These are phyloP conservation scores for Coemansia sp. DNA, from an alignment of 192 early-diverging fungal genomes.

Conservation along the genomic window DNA sequence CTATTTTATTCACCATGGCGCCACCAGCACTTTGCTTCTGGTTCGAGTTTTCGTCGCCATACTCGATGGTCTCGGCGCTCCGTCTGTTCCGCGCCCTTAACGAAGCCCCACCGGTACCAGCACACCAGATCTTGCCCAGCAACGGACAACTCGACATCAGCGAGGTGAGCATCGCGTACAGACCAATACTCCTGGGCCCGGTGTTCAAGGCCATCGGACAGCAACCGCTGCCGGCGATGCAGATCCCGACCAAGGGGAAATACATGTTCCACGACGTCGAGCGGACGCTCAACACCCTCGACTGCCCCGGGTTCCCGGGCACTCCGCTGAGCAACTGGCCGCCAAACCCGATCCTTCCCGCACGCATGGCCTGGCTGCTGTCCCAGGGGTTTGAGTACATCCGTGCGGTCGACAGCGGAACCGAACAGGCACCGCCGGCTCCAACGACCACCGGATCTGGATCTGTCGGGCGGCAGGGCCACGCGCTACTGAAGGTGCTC, in stretches of 20 bases:
- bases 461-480: background rate
- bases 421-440: background rate
- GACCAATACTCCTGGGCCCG: constrained; percentile 32
- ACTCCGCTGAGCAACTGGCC: constrained; percentile 23
- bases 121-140: constrained; percentile 3
- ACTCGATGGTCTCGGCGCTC: constrained; percentile 51
- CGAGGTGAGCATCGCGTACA: constrained; percentile 20
- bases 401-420: constrained; percentile 8
- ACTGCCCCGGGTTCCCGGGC: constrained; percentile 26
- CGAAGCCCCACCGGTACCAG: background rate
- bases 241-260: constrained; percentile 28
- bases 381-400: constrained; percentile 29
- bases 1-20: background rate
- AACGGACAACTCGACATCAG: constrained; percentile 23
- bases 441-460: too few species aligned
- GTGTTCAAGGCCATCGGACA: constrained; percentile 39
- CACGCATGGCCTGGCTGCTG: constrained; percentile 47
- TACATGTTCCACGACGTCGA: constrained; percentile 51
- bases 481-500: constrained; percentile 7
- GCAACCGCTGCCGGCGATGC: constrained; percentile 24
- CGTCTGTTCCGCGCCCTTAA: constrained; percentile 34
- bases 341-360: constrained; percentile 29
- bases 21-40: constrained; percentile 34
- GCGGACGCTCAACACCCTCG: constrained; percentile 27
- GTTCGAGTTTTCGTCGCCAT: constrained; percentile 55